Evolutionary conservation across 148 eudicot species (phyloP), one percentile per base, ranked within the genome.

Genomic region (Cornus kousa): DNA sequence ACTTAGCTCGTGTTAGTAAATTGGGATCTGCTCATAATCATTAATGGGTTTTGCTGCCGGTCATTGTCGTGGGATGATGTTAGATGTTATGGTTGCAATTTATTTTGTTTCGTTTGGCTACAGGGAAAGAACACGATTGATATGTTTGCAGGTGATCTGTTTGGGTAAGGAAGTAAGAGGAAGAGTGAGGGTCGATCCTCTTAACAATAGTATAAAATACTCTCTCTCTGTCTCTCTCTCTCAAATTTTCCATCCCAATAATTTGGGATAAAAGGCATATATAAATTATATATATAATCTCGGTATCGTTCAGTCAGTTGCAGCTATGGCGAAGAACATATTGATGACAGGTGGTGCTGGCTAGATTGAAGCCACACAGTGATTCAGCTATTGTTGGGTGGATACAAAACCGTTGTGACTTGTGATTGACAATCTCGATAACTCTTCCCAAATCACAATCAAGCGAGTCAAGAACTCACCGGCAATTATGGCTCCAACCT

Each of bases 341-440:
- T 83, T 97, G 77, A 98, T 97, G 43, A 97, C 98, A 5, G 99
- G 99, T 0, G 99, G 99, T 0, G 95, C 97, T 28, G 99, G 99
- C n/a, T 97, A 94, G 77, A 91, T 94, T 37, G 99, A 9, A 92
- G 91, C 74, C 99, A 97, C 85, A 94, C 99, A 62, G 80, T 90
- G 76, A 81, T 94, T 50, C 98, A 97, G 78, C 82, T 94, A 35
- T 78, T 97, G 31, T 72, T 87, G 16, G 92, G 87, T 28, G 99
- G 96, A 2, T 90, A 84, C 74, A 88, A 85, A 74, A 88, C 86
- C 3, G 92, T 94, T 74, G 92, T 6, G 10, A 43, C 48, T 43
- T 7, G 48, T 91, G 32, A 76, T 94, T 48, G 99, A 97, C 70
- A 94, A 92, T 80, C 91, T 94, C 46, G 91, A 92, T 69, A 97